Evolutionary conservation across 257 asterid species (phyloP), one percentile per base, ranked within the genome.

Genomic region (Mitragyna speciosa): DNA sequence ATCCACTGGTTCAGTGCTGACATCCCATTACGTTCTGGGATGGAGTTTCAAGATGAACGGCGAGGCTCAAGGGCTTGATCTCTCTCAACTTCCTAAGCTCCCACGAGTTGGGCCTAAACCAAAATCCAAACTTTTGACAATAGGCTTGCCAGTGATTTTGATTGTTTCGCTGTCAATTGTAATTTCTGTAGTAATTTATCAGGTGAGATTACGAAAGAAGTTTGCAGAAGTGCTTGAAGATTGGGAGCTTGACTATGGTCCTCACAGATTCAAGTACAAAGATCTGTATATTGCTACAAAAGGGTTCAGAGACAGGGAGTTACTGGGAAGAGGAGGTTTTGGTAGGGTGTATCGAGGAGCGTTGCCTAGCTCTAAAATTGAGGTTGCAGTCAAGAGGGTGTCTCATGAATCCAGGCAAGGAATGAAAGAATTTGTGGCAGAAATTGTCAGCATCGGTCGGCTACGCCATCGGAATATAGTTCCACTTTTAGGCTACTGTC

Each of bases 371-470:
- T 73, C 96, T 2, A 85, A 76, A 52, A 61, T 72, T 7, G 84
- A 87, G 68, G 79, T 92, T 15, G 93, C 97, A 0, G 96, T 91
- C 12, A 92, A 92, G 85, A 82, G 79, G 72, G 86, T 90, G 19
- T 89, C 91, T 41, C 95, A 90, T 58, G 92, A 88, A 26, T 92
- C 97, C 11, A 83, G 83, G 64, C 97, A 92, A 72, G 96, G 97
- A 74, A 79, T 91, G 84, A 86, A 83, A 59, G 96, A 91, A 81
- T 91, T 92, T 17, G 85, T 90, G 1, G 88, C 96, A 7, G 97
- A 92, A 78, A 90, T 92, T n/a, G 87, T 78, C 0, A 91, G 90
- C 81, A 88, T 92, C 6, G 97, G 96, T 4, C 86, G 93, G 72
- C 48, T 92, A 28, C 86, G 94, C n/a, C 97, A 92, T 84, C 78